Base-by-base conservation (phyloP, 2,329 filamentous ascomycete genomes). In the Cladobotryum mycophilum region DNA sequence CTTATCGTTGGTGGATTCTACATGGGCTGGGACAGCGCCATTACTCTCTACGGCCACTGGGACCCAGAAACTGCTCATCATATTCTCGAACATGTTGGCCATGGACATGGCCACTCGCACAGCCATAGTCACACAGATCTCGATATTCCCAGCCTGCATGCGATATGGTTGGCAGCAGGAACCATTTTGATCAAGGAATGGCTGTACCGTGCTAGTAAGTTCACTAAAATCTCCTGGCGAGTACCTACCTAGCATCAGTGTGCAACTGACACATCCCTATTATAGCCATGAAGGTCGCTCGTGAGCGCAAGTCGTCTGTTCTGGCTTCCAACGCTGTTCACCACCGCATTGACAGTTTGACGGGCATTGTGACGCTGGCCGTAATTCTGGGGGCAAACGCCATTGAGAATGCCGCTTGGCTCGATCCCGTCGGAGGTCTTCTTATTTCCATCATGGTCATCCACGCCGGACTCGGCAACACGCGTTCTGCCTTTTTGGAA, bases 311-410 rank as follows among this genome's bases (percentile, higher is more conserved):
- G 66, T 97, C 92, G 12, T 95, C 91, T 6, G 90, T 99, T 53
- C 82, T 99, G 20, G 91, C 92, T 37, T 96, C 91, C 52, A 99
- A 99, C 65, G 92, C 93, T 53, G 80, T 97, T 58, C 93, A 99
- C 71, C 93, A 97, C 74, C 89, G 93, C 54, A 85, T 99, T 65
- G 93, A 99, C 70, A 96, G 90, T 52, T 79, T 96, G 51, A 99
- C 93, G 1, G 92, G 92, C 57, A 88, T 97, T 60, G 93, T 97
- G 50, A 95, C 93, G 2, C 79, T 97, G 30, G 77, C 87, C 51
- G 92, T 89, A 20, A 96, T 99, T 61, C 82, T 89, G 15, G 91
- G 90, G 41, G 90, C 91, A 44, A 95, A 97, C 68, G 76, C 95
- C 47, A 78, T 96, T 57, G 79, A 85, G 51, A 86, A 91, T 62